Evolutionary conservation across 345 rosid species (phyloP).

Genomic region (Hibiscus mutabilis): DNA sequence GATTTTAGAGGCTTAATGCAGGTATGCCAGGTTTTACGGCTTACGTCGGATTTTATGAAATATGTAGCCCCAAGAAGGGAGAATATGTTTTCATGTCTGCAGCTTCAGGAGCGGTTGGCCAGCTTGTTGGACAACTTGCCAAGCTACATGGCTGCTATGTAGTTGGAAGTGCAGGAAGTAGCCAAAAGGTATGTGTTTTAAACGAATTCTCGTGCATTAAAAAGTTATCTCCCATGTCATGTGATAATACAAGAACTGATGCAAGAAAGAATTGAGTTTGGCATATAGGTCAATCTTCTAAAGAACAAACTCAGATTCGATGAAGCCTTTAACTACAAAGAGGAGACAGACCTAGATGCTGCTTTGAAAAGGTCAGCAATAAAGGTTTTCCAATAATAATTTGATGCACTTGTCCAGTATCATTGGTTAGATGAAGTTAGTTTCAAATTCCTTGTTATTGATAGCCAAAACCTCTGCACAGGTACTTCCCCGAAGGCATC

Average conservation of each 20-base stretch:
- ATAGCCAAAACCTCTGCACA: background rate
- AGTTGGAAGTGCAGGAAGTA: background rate
- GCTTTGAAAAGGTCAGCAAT: background rate
- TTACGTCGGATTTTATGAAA: background rate
- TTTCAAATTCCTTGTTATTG: background rate
- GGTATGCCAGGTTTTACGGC: background rate
- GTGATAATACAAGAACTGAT: no score
- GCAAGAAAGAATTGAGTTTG: background rate
- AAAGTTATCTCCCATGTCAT: no score
- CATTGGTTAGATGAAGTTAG: no score
- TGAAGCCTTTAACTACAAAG: background rate
- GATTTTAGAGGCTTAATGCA: background rate
- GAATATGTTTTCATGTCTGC: background rate
- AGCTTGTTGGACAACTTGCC: background rate
- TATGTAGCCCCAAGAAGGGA: background rate
- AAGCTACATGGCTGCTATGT: background rate
- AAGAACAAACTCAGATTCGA: background rate
- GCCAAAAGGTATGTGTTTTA: background rate
- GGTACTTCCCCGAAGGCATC: background rate
- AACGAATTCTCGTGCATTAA: no score
- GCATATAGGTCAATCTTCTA: background rate
- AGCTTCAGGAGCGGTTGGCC: background rate
- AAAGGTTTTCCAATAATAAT: no score
- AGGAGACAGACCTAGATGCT: background rate
- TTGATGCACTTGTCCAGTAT: slow-evolving; percentile 16